A percentile compares a stretch with the other conserved stretches of the same genome.
Conservation (phyloP, 805 yeast species). For the Hanseniaspora valbyensis region DNA sequence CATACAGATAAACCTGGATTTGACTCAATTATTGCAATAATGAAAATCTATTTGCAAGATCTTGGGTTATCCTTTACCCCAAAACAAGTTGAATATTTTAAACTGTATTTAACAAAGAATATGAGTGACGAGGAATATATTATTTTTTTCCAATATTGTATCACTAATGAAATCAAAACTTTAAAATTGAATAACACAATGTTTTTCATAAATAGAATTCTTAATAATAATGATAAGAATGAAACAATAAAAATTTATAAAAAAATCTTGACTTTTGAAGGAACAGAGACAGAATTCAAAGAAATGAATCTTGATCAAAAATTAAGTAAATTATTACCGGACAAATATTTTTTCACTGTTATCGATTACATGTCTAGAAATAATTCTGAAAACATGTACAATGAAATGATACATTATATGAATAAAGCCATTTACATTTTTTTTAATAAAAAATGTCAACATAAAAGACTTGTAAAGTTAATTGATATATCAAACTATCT, state of each 20-base stretch:
- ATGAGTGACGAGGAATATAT: constrained; percentile 3
- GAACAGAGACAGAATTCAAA: neutral
- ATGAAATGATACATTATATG: neutral
- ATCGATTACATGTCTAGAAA: neutral
- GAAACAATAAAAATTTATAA: neutral
- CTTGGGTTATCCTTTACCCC: neutral
- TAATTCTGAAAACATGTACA: neutral
- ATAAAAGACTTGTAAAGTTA: neutral
- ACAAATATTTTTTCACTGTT: neutral
- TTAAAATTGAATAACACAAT: neutral
- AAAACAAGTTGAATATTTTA: neutral
- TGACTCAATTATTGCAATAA: neutral
- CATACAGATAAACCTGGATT: neutral
- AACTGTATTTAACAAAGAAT: neutral
- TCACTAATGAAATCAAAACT: neutral
- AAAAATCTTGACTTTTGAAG: neutral
- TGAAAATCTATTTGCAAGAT: neutral
- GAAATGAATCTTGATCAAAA: neutral
- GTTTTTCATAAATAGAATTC: neutral
- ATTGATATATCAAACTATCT: neutral
- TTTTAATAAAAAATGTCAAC: neutral
- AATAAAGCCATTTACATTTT: neutral
- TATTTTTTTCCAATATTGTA: neutral
- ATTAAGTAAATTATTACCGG: neutral
- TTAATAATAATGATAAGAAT: neutral